Conservation (phyloP, 2,329 filamentous ascomycete genomes). For the Clonostachys byssicola region DNA sequence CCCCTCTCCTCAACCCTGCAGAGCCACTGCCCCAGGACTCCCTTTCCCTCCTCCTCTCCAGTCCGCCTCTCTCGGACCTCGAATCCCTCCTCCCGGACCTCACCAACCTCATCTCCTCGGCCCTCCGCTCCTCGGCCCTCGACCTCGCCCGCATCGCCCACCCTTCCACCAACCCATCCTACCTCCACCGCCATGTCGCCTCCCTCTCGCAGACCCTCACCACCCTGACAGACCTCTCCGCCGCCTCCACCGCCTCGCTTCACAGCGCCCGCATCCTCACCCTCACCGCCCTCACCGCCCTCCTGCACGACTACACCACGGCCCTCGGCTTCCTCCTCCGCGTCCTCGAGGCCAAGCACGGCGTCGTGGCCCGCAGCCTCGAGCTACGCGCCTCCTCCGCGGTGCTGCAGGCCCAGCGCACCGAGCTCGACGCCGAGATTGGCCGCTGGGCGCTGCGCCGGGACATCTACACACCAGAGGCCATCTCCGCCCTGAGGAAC, state of each 20-base stretch:
- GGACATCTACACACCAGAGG: slow-evolving; percentile 40
- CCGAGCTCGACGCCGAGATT: slow-evolving; percentile 28
- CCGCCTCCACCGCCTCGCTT: slow-evolving; percentile 23
- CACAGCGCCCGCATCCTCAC: slow-evolving; percentile 30
- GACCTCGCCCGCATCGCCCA: slow-evolving; percentile 41
- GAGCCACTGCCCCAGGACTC: slow-evolving; percentile 10
- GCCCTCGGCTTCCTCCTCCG: slow-evolving; percentile 39
- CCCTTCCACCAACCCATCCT: slow-evolving; percentile 48
- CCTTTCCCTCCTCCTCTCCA: slow-evolving; percentile 41
- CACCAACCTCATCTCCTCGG: slow-evolving; percentile 38
- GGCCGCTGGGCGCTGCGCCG: slow-evolving; percentile 25
- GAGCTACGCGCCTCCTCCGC: slow-evolving; percentile 44
- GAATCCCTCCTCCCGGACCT: slow-evolving; percentile 42
- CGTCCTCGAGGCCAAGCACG: slow-evolving; percentile 50
- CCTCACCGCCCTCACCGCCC: slow-evolving; percentile 24
- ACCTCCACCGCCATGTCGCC: slow-evolving; percentile 53
- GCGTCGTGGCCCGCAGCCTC: slow-evolving; percentile 42
- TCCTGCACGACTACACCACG: slow-evolving; percentile 33
- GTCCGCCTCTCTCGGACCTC: slow-evolving; percentile 43
- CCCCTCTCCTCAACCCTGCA: slow-evolving; percentile 34
- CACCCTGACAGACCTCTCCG: slow-evolving; percentile 25
- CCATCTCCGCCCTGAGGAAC: slow-evolving; percentile 32
- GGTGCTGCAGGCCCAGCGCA: slow-evolving; percentile 34
- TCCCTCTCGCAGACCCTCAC: slow-evolving; percentile 35
- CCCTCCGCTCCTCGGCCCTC: slow-evolving; percentile 44